A percentile compares a stretch with the other conserved stretches of the same genome.
phyloP scores from a whole-genome alignment of 345 rosid genomes.

The Rhodomyrtus tomentosa region DNA sequence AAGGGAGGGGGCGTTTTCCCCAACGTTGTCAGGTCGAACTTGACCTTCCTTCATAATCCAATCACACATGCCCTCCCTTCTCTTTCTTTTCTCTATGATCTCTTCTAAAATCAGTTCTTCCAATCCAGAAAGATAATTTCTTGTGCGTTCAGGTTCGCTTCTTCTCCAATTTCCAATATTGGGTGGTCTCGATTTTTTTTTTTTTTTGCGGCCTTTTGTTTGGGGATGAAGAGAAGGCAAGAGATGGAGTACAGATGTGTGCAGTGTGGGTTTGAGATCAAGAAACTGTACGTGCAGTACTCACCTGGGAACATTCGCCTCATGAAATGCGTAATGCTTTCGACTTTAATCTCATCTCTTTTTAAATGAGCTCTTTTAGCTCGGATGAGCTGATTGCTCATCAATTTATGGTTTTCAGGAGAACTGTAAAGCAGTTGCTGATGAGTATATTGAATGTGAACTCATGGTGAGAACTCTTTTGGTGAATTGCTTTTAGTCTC shows the following conservation, averaged over 20 bases:
- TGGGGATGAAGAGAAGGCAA: background rate
- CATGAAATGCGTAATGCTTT: constrained; percentile 53
- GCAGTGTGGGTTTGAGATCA: constrained; percentile 44
- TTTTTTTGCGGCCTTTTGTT: background rate
- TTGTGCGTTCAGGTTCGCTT: background rate
- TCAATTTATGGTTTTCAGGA: constrained; percentile 14
- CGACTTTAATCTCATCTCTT: background rate
- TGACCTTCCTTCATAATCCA: background rate
- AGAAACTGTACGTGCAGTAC: constrained; percentile 44
- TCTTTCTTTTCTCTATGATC: background rate
- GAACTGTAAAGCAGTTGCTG: constrained; percentile 64
- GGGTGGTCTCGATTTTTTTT: background rate
- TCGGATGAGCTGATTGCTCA: background rate
- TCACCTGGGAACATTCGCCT: constrained; percentile 62
- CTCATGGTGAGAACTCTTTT: background rate
- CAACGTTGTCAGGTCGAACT: background rate
- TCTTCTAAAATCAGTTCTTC: background rate
- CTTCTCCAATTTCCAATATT: background rate
- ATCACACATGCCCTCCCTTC: background rate
- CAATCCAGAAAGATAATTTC: background rate
- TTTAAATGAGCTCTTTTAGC: background rate
- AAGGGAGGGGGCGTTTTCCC: no score
- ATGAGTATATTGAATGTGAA: constrained; percentile 76
- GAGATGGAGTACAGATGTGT: constrained; percentile 44
- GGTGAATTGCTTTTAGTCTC: background rate